phyloP scores from a whole-genome alignment of 1,284 basidiomycete species.

The Clitocybe nebularis region DNA sequence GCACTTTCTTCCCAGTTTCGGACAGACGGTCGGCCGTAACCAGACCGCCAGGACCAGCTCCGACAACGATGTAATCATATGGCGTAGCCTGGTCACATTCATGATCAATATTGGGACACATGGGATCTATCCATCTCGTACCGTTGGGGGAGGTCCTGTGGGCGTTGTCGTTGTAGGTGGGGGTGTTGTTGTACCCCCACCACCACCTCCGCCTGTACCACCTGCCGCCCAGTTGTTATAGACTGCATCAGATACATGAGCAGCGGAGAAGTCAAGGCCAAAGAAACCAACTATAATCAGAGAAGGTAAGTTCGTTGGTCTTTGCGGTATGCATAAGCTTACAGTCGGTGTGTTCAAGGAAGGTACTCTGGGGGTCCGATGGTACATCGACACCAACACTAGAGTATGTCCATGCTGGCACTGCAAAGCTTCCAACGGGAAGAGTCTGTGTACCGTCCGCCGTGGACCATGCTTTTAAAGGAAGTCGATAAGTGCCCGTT shows the following conservation, averaged over 20 bases:
- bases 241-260: slow-evolving; percentile 40
- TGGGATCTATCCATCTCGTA: slow-evolving; percentile 16
- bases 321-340: slow-evolving; percentile 12
- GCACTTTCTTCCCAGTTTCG: slow-evolving; percentile 58
- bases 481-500: not conserved
- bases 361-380: slow-evolving; percentile 31
- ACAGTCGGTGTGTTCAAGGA: slow-evolving; percentile 35
- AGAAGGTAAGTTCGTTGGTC: too few species aligned
- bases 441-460: slow-evolving; percentile 34
- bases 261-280: slow-evolving; percentile 44
- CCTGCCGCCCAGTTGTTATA: slow-evolving; percentile 52
- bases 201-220: slow-evolving; percentile 30
- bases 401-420: slow-evolving; percentile 52
- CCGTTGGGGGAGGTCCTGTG: slow-evolving; percentile 30
- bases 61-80: slow-evolving; percentile 63
- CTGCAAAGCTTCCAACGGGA: slow-evolving; percentile 35
- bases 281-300: slow-evolving; percentile 49
- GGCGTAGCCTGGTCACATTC: slow-evolving; percentile 35
- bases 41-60: slow-evolving; percentile 47
- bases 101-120: not conserved
- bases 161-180: slow-evolving; percentile 29
- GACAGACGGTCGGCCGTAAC: slow-evolving; percentile 53
- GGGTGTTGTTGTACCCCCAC: slow-evolving; percentile 26
- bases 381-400: slow-evolving; percentile 31
- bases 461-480: slow-evolving; percentile 31